Percentiles rank a stretch among this genome's conserved stretches.
These are phyloP conservation scores for Barnettozyma populi DNA, from an alignment of 805 yeast genomes.

Conservation along the genomic window DNA sequence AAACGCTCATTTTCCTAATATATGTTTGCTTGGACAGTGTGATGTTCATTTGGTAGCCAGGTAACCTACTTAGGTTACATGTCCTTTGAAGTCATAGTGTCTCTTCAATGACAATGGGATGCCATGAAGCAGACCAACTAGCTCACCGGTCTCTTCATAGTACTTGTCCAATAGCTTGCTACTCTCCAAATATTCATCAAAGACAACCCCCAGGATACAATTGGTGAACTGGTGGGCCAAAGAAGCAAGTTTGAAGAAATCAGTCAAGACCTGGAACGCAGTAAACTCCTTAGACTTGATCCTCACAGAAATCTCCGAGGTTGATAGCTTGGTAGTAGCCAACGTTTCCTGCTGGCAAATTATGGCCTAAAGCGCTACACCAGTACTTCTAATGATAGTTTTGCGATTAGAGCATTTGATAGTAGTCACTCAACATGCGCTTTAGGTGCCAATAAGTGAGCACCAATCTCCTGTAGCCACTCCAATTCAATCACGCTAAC, in stretches of 20 bases:
- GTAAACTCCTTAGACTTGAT: constrained; percentile 16
- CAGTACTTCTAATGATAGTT: background rate
- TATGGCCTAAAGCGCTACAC: no score
- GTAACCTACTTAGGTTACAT: constrained; percentile 36
- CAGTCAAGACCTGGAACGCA: constrained; percentile 16
- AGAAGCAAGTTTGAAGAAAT: constrained; percentile 42
- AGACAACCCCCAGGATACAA: constrained; percentile 55
- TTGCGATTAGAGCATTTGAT: background rate
- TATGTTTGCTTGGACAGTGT: no score
- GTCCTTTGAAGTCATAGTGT: constrained; percentile 50
- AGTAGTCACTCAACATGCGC: background rate
- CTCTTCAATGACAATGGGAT: constrained; percentile 65
- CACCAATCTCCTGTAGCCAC: constrained; percentile 73
- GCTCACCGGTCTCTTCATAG: constrained; percentile 40
- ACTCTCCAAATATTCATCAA: constrained; percentile 54
- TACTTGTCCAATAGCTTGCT: constrained; percentile 55
- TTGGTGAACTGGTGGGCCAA: constrained; percentile 60
- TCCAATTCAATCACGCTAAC: constrained; percentile 76
- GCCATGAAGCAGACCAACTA: constrained; percentile 66
- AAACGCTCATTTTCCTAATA: no score
- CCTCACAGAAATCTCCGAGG: constrained; percentile 16
- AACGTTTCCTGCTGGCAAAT: constrained; percentile 15
- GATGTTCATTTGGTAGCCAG: no score
- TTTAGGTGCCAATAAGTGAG: constrained; percentile 16
- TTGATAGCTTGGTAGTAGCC: constrained; percentile 18